Evolutionary conservation across 768 basidiomycete species (phyloP).

Genomic region (Pisolithus sp.): DNA sequence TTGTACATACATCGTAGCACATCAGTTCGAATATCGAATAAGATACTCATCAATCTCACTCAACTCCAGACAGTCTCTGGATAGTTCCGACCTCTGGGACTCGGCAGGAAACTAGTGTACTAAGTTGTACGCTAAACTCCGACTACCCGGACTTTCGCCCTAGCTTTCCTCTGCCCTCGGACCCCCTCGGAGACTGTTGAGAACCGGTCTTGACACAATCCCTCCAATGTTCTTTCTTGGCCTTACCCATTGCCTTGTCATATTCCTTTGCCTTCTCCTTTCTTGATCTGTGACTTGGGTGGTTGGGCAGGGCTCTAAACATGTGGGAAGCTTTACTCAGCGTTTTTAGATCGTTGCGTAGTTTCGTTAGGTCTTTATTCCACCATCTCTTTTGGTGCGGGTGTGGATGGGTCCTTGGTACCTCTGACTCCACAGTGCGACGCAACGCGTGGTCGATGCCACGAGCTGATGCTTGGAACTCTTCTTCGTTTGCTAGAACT

Average conservation of each 20-base stretch:
- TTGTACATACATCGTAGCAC: too few relatives aligned
- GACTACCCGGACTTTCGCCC: too few relatives aligned
- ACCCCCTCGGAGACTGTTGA: too few relatives aligned
- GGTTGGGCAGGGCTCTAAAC: constrained; percentile 6
- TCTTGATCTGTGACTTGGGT: constrained; percentile 19
- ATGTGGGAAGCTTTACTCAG: constrained; percentile 6
- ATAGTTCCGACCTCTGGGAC: too few relatives aligned
- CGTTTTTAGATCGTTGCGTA: constrained; percentile 11
- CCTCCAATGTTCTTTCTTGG: constrained; percentile 18
- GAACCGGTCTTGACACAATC: too few relatives aligned
- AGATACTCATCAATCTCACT: too few relatives aligned
- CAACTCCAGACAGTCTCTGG: too few relatives aligned
- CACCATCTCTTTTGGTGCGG: constrained; percentile 30
- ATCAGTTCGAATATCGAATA: too few relatives aligned
- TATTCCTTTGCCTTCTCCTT: constrained; percentile 11
- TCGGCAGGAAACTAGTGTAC: too few relatives aligned
- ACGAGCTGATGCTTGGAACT: constrained; percentile 4
- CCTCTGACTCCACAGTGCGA: constrained; percentile 9
- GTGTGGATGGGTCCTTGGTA: constrained; percentile 13
- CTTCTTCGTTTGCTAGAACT: background rate
- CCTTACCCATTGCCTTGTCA: constrained; percentile 3
- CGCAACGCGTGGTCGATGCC: constrained; percentile 6
- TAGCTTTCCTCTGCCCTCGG: too few relatives aligned
- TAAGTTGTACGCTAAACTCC: too few relatives aligned
- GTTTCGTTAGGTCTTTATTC: constrained; percentile 20